Conservation (phyloP, 768 basidiomycete species). For the Pulveroboletus sp. region DNA sequence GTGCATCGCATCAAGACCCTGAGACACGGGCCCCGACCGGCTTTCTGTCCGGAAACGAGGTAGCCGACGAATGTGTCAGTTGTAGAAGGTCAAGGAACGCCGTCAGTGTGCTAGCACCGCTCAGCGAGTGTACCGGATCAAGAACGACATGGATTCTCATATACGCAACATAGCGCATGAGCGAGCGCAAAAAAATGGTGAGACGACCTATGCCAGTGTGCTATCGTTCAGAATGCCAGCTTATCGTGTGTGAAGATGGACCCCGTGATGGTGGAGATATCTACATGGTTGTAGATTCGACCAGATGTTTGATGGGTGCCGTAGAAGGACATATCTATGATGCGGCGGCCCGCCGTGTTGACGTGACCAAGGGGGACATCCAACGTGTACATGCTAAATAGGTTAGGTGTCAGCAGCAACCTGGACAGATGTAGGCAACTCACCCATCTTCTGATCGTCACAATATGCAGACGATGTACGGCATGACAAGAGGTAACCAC, state of each 20-base stretch:
- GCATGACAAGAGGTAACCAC: neutral
- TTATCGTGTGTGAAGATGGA: slow-evolving; percentile 4
- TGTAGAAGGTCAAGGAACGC: neutral
- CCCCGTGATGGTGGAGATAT: neutral
- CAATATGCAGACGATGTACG: neutral
- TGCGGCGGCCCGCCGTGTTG: slow-evolving; percentile 1
- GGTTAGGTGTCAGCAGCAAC: neutral
- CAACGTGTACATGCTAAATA: neutral
- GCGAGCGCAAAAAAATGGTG: neutral
- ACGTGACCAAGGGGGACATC: neutral
- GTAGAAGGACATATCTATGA: neutral
- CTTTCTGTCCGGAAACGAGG: neutral
- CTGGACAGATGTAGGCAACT: neutral
- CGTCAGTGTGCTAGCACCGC: neutral
- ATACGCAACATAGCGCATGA: neutral
- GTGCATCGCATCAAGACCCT: neutral
- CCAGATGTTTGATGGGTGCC: neutral
- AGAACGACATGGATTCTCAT: neutral
- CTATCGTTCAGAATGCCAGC: neutral
- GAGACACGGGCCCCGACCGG: neutral
- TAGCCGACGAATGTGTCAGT: slow-evolving; percentile 7
- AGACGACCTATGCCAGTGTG: neutral
- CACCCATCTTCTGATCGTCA: neutral
- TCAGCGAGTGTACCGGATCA: neutral
- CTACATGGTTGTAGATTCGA: slow-evolving; percentile 2